A percentile compares a stretch with the other conserved stretches of the same genome.
Evolutionary conservation across 768 basidiomycete genomes (phyloP).

Genomic region (Russula dissimulans): DNA sequence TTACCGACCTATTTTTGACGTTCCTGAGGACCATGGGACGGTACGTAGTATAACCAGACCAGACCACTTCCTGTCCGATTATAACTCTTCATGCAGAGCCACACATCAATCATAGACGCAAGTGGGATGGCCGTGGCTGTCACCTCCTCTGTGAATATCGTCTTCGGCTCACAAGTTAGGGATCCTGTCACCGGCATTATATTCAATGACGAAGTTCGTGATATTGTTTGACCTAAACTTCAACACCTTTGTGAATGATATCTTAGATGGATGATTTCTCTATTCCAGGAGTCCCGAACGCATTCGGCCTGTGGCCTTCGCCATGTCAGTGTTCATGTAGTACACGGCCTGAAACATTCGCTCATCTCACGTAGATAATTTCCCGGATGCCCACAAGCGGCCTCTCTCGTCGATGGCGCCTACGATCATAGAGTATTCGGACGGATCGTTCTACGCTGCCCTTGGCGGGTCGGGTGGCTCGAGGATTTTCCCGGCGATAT

Average conservation of each 20-base stretch:
- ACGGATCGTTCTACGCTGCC: constrained; percentile 65
- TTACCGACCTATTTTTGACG: constrained; percentile 76
- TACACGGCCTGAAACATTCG: background rate
- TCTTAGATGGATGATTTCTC: constrained; percentile 86
- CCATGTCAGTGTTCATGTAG: constrained; percentile 38
- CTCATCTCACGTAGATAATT: constrained; percentile 53
- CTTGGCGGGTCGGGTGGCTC: constrained; percentile 86
- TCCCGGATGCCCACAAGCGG: constrained; percentile 79
- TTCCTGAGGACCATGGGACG: constrained; percentile 80
- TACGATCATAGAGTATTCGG: constrained; percentile 64
- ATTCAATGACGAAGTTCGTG: constrained; percentile 71
- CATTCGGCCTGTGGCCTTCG: constrained; percentile 73
- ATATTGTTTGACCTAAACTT: background rate
- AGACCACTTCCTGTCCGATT: background rate
- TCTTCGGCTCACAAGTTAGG: constrained; percentile 84
- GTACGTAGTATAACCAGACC: constrained; percentile 28
- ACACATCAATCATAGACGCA: constrained; percentile 73
- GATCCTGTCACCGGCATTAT: constrained; percentile 84
- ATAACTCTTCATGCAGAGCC: constrained; percentile 45
- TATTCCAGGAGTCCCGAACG: constrained; percentile 72
- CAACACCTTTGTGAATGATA: background rate
- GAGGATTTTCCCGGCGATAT: constrained; percentile 69
- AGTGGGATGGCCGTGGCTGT: constrained; percentile 81
- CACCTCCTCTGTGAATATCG: constrained; percentile 81
- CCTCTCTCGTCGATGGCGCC: constrained; percentile 82